Base-by-base conservation (phyloP, 2,329 filamentous ascomycete genomes). In the Colletotrichum navitas region DNA sequence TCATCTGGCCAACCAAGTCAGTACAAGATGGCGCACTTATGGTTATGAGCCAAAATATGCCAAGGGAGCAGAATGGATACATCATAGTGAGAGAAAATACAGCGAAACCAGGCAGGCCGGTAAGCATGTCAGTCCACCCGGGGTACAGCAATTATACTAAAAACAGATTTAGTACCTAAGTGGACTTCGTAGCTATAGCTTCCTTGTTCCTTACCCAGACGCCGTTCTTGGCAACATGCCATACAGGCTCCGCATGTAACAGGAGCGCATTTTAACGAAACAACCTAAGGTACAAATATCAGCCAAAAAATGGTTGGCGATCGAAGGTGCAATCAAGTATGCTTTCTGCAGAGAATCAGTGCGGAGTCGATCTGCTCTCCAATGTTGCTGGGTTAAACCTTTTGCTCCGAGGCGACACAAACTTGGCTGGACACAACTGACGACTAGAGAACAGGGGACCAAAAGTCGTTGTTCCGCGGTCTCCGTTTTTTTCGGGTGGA, bases 281-380 rank as follows among this genome's bases (percentile, higher is more conserved):
- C 36, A 52, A 68, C 73, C 71, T 74, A 74, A 74, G 73, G 73
- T 71, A 74, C 70, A 72, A 60, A 65, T 49, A 74, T 74, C 73
- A 74, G 73, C 71, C 62, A 68, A 64, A 29, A 64, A 72, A 66
- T 32, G 55, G 21, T 51, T 71, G 70, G 66, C 70, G 49, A 60
- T 63, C 66, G 54, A 64, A 62, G 29, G 39, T 56, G 43, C 26
- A 61, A 59, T 61, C 51, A 62, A 58, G 34, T 8, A 41, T 61
- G 39, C 56, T 60, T 71, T 71, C 70, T 72, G 70, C 66, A 65
- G 60, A 66, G 36, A 71, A 71, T 71, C 71, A 66, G 68, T 74
- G 73, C 36, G 52, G 61, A 69, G 60, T 66, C 52, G 61, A 58
- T 51, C 63, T 52, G 61, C 60, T 67, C 49, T 69, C 63, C 63